phyloP scores from a whole-genome alignment of 306 rosid species.

The Dryas drummondii region DNA sequence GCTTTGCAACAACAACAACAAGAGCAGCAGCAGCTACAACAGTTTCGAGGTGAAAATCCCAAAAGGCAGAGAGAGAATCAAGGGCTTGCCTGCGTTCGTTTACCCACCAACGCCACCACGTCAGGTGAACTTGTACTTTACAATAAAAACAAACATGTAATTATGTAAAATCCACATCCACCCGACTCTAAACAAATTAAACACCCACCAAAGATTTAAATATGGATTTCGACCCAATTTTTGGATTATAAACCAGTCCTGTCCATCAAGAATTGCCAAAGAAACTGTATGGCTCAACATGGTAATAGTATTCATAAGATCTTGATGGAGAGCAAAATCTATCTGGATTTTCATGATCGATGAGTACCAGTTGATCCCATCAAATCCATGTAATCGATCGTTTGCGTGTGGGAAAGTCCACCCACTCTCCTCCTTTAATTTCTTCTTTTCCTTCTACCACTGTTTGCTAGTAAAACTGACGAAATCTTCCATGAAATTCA shows the following conservation, averaged over 20 bases:
- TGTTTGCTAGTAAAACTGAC: constrained; percentile 63
- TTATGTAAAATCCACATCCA: not conserved
- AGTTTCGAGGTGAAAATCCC: constrained; percentile 40
- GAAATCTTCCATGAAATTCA: constrained; percentile 36
- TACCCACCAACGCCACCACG: constrained; percentile 58
- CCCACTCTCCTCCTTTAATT: constrained; percentile 27
- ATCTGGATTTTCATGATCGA: not conserved
- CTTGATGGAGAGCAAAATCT: constrained; percentile 11
- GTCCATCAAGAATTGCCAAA: no score
- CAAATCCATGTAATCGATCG: constrained; percentile 25
- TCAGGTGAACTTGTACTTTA: constrained; percentile 57
- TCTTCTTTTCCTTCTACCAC: constrained; percentile 24
- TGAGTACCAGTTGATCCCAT: constrained; percentile 21
- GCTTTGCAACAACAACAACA: constrained; percentile 51
- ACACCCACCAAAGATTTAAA: no score
- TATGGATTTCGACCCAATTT: no score
- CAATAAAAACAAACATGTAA: constrained; percentile 24
- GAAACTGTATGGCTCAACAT: no score
- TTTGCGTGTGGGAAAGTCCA: constrained; percentile 45
- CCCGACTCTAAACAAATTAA: no score
- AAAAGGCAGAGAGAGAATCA: constrained; percentile 59
- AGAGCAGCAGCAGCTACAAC: constrained; percentile 23
- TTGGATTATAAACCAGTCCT: no score
- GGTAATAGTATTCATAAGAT: not conserved
- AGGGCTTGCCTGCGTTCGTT: constrained; percentile 53